Evolutionary conservation across 306 rosid species (phyloP).

Genomic region (Glycine latifolia): DNA sequence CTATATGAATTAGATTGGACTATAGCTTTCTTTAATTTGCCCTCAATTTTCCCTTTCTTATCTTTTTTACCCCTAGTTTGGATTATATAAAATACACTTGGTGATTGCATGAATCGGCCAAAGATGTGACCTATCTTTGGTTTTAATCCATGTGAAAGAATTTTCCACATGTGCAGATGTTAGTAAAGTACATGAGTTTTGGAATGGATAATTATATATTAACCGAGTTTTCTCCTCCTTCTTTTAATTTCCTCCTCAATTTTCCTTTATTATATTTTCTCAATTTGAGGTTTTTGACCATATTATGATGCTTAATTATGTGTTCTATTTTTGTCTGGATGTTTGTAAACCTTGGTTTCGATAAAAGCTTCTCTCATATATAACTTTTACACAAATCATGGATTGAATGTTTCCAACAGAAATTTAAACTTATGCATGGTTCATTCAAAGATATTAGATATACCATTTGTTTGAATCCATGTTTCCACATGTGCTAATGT

Average conservation of each 20-base stretch:
- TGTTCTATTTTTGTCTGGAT: background rate
- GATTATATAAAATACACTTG: constrained; percentile 16
- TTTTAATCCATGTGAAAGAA: constrained; percentile 24
- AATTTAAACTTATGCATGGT: background rate
- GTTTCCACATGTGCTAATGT: background rate
- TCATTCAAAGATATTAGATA: background rate
- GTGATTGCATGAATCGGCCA: constrained; percentile 30
- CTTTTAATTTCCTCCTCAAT: background rate
- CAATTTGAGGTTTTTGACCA: background rate
- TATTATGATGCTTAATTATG: background rate
- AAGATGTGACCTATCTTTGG: constrained; percentile 15
- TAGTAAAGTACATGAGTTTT: constrained; percentile 4
- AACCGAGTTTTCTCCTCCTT: background rate
- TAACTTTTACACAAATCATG: background rate
- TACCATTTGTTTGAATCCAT: background rate
- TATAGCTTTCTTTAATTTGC: background rate
- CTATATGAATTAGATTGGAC: constrained; percentile 21
- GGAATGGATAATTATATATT: constrained; percentile 10
- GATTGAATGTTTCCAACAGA: background rate
- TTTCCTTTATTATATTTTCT: background rate
- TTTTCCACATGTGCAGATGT: constrained; percentile 10
- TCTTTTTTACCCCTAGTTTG: background rate
- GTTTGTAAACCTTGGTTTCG: background rate
- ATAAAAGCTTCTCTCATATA: background rate
- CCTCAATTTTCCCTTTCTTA: background rate